Percentiles rank a stretch among this genome's conserved stretches.
These are phyloP conservation scores for Euphorbia celastroides DNA, from an alignment of 441 rosid species.

Conservation along the genomic window DNA sequence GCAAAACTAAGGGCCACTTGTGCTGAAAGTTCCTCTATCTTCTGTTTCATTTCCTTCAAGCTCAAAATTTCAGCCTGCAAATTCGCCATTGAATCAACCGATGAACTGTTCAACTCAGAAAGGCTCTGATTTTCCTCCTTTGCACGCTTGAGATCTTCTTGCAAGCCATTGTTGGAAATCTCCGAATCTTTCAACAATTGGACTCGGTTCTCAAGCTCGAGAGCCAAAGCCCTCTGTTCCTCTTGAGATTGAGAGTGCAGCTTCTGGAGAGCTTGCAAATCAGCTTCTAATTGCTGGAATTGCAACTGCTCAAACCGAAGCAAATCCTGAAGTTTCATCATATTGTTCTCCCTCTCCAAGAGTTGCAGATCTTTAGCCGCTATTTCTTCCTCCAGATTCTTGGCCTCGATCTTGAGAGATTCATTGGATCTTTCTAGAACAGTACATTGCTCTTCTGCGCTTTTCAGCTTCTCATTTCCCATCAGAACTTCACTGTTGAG, in stretches of 20 bases:
- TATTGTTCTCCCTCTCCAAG: slow-evolving; percentile 48
- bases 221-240: slow-evolving; percentile 64
- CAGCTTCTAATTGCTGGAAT: slow-evolving; percentile 52
- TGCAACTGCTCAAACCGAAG: slow-evolving; percentile 55
- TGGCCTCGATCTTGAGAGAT: slow-evolving; percentile 60
- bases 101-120: slow-evolving; percentile 45
- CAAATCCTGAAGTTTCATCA: slow-evolving; percentile 56
- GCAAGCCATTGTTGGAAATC: slow-evolving; percentile 43
- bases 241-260: slow-evolving; percentile 75
- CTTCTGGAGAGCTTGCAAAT: slow-evolving; percentile 55
- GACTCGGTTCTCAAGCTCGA: slow-evolving; percentile 54
- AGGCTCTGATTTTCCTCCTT: slow-evolving; percentile 61
- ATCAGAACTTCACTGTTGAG: slow-evolving; percentile 55
- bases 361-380: slow-evolving; percentile 72
- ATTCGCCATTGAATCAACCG: slow-evolving; percentile 34
- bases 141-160: slow-evolving; percentile 49
- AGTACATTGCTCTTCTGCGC: slow-evolving; percentile 51
- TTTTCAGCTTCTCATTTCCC: slow-evolving; percentile 56
- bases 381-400: slow-evolving; percentile 48
- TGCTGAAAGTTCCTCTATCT: slow-evolving; percentile 77
- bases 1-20: slow-evolving; percentile 71
- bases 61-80: slow-evolving; percentile 45
- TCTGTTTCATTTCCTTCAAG: slow-evolving; percentile 61
- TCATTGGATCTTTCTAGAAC: slow-evolving; percentile 60
- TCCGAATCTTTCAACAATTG: slow-evolving; percentile 67